A percentile compares a stretch with the other conserved stretches of the same genome.
Evolutionary conservation across 257 asterid genomes (phyloP).

Genomic region (Jaltomata sinuosa): DNA sequence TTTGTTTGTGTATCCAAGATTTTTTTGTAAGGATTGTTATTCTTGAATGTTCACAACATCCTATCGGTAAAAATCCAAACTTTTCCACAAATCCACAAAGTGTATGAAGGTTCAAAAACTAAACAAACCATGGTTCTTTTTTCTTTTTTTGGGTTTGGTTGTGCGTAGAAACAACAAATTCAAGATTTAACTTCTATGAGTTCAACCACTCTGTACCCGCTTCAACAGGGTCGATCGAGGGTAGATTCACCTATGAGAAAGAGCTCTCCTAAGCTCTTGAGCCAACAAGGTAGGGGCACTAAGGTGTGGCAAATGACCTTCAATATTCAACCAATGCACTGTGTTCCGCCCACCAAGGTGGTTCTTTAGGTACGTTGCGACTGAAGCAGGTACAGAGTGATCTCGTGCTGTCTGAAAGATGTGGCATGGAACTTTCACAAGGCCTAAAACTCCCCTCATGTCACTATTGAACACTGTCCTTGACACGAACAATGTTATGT

Average conservation of each 20-base stretch:
- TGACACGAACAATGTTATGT: slow-evolving; percentile 71
- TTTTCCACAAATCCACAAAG: background rate
- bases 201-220: background rate
- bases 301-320: slow-evolving; percentile 90
- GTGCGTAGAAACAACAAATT: rapidly evolving
- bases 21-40: background rate
- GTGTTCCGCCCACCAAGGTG: slow-evolving; percentile 80
- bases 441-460: slow-evolving; percentile 60
- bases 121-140: background rate
- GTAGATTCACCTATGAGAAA: slow-evolving; percentile 16
- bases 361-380: slow-evolving; percentile 56
- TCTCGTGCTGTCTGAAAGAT: slow-evolving; percentile 81
- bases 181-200: background rate
- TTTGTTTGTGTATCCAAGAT: background rate
- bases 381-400: slow-evolving; percentile 76
- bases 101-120: background rate
- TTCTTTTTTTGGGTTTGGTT: background rate
- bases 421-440: slow-evolving; percentile 71
- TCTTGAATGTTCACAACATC: background rate
- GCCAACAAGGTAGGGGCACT: slow-evolving; percentile 81
- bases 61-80: background rate
- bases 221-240: background rate
- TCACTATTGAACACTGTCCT: slow-evolving; percentile 69
- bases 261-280: slow-evolving; percentile 68
- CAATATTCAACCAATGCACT: slow-evolving; percentile 50